Base-by-base conservation (phyloP, 495 filamentous ascomycete species). In the Penicillium fimorum region DNA sequence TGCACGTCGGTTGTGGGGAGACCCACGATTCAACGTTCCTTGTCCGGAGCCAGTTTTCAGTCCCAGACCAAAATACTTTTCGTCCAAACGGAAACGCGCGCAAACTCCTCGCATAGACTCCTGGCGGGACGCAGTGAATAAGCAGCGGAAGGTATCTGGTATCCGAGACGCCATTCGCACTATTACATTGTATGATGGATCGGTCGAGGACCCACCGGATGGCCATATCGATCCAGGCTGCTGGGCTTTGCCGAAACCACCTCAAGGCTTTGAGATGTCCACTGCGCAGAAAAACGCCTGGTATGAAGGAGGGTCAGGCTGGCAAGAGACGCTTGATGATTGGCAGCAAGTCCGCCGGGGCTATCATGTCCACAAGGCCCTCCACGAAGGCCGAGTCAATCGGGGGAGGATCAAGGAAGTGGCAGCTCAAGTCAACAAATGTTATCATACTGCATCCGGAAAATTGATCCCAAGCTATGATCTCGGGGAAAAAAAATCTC, bases 171-270 rank as follows among this genome's bases (percentile, higher is more conserved):
- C 63, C 7, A 37, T 77, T 27, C 66, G 65, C 3, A 55, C 53
- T 0, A 51, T 72, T 18, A 64, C 73, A 15, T 45, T 74, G 13
- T 73, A 65, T 32, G 70, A 75, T 22, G 61, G 69, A 17, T 77
- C 76, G 2, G 64, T 56, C 8, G 76, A 77, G 22, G 72, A 76
- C 45, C 69, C 72, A 1, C 72, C 75, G 1, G 75, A 74, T 57
- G 69, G 72, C 10, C 55, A 67, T 41, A 63, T 76, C 27, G 73
- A 79, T 17, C 67, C 76, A 11, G 69, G 69, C 6, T 66, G 70
- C 41, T 79, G 75, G 74, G 68, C 72, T 29, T 65, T 79, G 30
- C 73, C 70, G 22, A 75, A 69, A 50, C 76, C 76, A 2, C 76
- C 74, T 1, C 74, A 79, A 49, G 76, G 74, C 0, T 67, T 71